Conservation (phyloP, 352 stramenopile species). For the Phytophthora macrochlamydospora region DNA sequence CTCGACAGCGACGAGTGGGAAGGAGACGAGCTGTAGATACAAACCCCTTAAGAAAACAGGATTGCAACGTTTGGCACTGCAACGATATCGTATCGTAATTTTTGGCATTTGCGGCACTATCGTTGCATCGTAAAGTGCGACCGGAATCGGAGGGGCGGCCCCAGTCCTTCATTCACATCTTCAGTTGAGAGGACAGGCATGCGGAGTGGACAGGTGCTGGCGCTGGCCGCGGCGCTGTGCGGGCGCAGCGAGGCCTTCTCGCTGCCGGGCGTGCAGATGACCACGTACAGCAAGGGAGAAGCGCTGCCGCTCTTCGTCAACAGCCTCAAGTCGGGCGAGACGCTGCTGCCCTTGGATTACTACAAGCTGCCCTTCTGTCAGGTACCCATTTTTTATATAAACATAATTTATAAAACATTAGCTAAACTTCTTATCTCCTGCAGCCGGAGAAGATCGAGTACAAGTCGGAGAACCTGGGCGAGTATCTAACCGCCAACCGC, state of each 20-base stretch:
- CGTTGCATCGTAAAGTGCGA: no score
- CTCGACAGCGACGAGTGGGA: slow-evolving; percentile 60
- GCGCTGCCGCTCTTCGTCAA: slow-evolving; percentile 93
- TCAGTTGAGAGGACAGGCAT: background rate
- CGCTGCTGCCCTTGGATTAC: slow-evolving; percentile 97
- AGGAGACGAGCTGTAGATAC: slow-evolving; percentile 56
- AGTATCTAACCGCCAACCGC: slow-evolving; percentile 98
- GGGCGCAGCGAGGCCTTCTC: slow-evolving; percentile 50
- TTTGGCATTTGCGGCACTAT: no score
- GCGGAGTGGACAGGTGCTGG: slow-evolving; percentile 20
- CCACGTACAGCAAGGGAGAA: slow-evolving; percentile 87
- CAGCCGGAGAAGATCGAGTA: slow-evolving; percentile 92
- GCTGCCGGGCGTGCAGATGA: slow-evolving; percentile 88
- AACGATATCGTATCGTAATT: no score
- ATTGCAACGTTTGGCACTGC: background rate
- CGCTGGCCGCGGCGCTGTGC: slow-evolving; percentile 28
- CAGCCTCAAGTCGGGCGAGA: slow-evolving; percentile 95
- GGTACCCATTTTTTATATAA: slow-evolving; percentile 26
- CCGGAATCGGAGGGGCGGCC: no score
- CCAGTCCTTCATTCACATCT: no score
- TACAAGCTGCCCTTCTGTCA: slow-evolving; percentile 98
- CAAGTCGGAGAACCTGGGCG: slow-evolving; percentile 98
- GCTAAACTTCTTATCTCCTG: slow-evolving; percentile 4
- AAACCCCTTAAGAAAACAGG: background rate
- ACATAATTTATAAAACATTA: background rate